These are phyloP conservation scores for Colletotrichum godetiae DNA, from an alignment of 2,329 filamentous ascomycete genomes.

Conservation along the genomic window DNA sequence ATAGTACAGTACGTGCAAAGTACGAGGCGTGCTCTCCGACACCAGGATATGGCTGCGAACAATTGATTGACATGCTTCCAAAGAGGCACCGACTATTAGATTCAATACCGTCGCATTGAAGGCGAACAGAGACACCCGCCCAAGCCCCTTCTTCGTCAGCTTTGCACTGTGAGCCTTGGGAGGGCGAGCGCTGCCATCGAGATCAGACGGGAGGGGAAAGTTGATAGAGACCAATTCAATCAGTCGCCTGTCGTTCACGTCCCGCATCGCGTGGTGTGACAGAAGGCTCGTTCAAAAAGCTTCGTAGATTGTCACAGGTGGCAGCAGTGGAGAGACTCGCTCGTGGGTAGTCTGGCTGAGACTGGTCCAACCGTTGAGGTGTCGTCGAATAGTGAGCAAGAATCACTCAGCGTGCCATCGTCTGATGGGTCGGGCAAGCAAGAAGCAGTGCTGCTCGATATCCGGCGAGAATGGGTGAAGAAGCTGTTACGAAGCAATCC, in stretches of 20 bases:
- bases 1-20: neutral
- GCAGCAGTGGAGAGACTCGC: neutral
- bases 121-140: neutral
- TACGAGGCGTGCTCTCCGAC: neutral
- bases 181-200: neutral
- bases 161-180: neutral
- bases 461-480: neutral
- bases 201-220: neutral
- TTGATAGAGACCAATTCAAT: neutral
- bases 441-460: neutral
- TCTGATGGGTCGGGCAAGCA: neutral
- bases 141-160: neutral
- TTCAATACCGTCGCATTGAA: conserved; percentile 4
- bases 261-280: neutral
- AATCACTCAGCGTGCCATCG: neutral
- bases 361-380: neutral
- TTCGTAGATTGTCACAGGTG: neutral
- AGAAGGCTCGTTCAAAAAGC: neutral
- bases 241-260: neutral
- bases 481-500: neutral
- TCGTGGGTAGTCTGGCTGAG: neutral
- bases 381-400: neutral
- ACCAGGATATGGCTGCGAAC: conserved; percentile 24
- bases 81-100: neutral
- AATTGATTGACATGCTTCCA: neutral